Evolutionary conservation across 1,284 basidiomycete species (phyloP), one percentile per base, ranked within the genome.

Genomic region (Papiliotrema fonsecae): DNA sequence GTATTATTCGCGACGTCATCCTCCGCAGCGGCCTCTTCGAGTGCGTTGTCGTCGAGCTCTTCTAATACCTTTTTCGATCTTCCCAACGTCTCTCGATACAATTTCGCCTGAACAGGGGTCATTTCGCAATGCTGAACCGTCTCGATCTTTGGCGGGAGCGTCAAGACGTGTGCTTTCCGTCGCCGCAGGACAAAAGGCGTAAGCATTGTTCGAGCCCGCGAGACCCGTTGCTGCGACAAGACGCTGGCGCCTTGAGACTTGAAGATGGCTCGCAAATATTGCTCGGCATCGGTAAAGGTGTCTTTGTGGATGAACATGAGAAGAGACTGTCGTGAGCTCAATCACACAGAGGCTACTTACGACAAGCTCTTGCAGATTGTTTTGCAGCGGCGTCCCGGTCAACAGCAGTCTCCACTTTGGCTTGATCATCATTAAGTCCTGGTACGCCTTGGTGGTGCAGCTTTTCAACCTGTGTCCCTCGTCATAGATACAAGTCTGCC

Each of bases 161-260:
- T 85, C 30, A 98, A 78, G 1, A 99, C 94, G 82, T 94, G 69
- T 56, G 92, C 88, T 75, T 99, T 99, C 57, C 93, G 82, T 42
- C 96, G 82, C 21, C 96, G 86, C 19, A 99, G 80, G 25, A 98
- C 93, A 69, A 99, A 99, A 0, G 96, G 96, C 16, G 89, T 93
- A 85, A 99, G 92, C 92, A 99, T 97, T 70, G 88, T 91, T 76
- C 97, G 96, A 5, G 96, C 96, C 49, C 94, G 78, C 42, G 90
- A 88, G 24, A 97, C 87, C 40, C 93, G 84, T 68, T 92, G 86
- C 66, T 88, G 84, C 6, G 92, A 87, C 14, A 98, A 82, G 36
- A 96, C 70, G 36, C 87, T 87, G 43, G 88, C 83, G n/a, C 65
- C 61, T 61, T 89, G 91, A 32, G 90, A 88, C 74, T 97, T 98